Conservation (phyloP, 2,329 filamentous ascomycete genomes). For the Monosporascus sp. region DNA sequence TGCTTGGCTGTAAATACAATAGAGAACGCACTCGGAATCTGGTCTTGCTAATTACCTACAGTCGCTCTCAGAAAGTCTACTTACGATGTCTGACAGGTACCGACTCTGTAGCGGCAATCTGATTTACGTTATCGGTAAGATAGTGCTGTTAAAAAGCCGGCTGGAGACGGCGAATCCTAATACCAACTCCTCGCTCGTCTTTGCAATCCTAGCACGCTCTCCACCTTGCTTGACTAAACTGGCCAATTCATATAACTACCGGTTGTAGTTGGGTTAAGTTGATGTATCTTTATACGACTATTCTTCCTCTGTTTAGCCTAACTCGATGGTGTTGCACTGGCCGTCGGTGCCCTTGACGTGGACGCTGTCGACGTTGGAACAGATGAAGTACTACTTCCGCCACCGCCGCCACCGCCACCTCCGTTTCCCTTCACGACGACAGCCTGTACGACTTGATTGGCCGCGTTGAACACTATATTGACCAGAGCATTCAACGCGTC, state of each 20-base stretch:
- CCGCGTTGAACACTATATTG: constrained; percentile 44
- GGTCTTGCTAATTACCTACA: no score
- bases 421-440: constrained; percentile 18
- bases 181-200: neutral
- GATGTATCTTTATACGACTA: no score
- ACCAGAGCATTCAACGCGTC: constrained; percentile 40
- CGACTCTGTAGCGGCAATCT: no score
- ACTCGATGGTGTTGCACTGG: neutral
- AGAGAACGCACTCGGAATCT: no score
- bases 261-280: neutral
- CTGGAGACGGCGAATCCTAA: no score
- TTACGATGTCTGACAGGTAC: no score
- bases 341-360: constrained; percentile 2
- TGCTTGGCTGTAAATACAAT: no score
- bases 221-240: no score
- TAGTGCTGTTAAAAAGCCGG: no score
- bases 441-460: constrained; percentile 45
- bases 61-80: no score
- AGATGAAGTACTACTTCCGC: constrained; percentile 10
- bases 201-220: neutral
- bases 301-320: neutral
- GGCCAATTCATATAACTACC: neutral
- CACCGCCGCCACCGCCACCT: constrained; percentile 6
- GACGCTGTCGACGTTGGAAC: constrained; percentile 6
- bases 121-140: no score